Evolutionary conservation across 148 eudicot species (phyloP).

Genomic region (Cornus controversa): DNA sequence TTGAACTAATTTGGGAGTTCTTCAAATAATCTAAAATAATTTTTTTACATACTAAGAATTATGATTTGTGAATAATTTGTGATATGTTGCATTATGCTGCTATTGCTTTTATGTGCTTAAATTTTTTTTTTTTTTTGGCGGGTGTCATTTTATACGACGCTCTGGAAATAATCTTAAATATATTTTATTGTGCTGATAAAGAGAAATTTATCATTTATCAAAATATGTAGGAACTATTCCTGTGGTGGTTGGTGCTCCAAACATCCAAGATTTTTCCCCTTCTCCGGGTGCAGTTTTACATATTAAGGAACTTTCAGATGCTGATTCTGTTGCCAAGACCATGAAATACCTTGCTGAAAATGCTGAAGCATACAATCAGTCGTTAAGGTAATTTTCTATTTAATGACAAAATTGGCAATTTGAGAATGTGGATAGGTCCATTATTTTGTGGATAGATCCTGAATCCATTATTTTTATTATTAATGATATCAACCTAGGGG

Average conservation of each 20-base stretch:
- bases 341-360: slow-evolving; percentile 79
- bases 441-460: too few relatives aligned
- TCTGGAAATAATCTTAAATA: neutral
- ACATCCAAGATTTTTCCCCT: slow-evolving; percentile 91
- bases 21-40: neutral
- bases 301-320: slow-evolving; percentile 72
- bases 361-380: slow-evolving; percentile 70
- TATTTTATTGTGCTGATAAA: slow-evolving; percentile 4
- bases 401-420: neutral
- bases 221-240: slow-evolving; percentile 68
- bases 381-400: slow-evolving; percentile 51
- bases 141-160: too few relatives aligned
- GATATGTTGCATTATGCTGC: neutral
- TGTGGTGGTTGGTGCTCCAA: slow-evolving; percentile 93
- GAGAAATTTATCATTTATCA: slow-evolving; percentile 4
- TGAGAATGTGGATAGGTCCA: neutral
- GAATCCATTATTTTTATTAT: neutral
- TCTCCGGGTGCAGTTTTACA: slow-evolving; percentile 65
- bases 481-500: neutral
- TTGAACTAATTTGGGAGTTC: neutral
- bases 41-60: neutral
- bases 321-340: slow-evolving; percentile 63
- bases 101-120: neutral
- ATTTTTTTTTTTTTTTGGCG: too few relatives aligned
- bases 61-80: neutral